A percentile compares a stretch with the other conserved stretches of the same genome.
Evolutionary conservation across 805 yeast genomes (phyloP).

Genomic region (Clavispora carvajalis): DNA sequence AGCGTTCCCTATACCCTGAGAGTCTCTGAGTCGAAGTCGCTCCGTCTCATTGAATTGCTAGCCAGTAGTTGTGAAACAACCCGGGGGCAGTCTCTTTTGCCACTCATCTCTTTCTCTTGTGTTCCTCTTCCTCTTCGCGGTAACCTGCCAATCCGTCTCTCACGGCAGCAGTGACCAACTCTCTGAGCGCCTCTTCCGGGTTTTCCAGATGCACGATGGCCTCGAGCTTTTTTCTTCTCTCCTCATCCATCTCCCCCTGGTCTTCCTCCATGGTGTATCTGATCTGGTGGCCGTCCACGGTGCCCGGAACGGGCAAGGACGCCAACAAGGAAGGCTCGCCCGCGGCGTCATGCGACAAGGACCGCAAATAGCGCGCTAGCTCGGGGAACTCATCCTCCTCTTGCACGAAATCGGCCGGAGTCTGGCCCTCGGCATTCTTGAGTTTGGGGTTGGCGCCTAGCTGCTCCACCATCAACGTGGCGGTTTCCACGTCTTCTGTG

Average conservation of each 20-base stretch:
- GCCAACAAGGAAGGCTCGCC: slow-evolving; percentile 15
- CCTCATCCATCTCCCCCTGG: slow-evolving; percentile 41
- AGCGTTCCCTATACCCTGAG: too few species aligned
- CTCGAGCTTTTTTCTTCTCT: slow-evolving; percentile 59
- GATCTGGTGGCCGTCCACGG: slow-evolving; percentile 44
- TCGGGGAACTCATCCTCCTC: slow-evolving; percentile 88
- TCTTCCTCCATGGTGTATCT: slow-evolving; percentile 52
- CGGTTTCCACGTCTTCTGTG: slow-evolving; percentile 66
- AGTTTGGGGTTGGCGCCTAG: slow-evolving; percentile 60
- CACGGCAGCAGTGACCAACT: slow-evolving; percentile 61
- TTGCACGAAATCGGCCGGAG: slow-evolving; percentile 66
- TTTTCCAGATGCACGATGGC: slow-evolving; percentile 72
- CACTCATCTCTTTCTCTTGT: slow-evolving; percentile 27
- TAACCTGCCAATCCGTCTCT: slow-evolving; percentile 45
- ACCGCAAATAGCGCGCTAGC: slow-evolving; percentile 55
- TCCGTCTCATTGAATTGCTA: too few species aligned
- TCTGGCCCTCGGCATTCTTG: slow-evolving; percentile 69
- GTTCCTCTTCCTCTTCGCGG: slow-evolving; percentile 20
- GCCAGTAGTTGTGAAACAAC: too few species aligned
- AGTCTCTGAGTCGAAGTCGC: too few species aligned
- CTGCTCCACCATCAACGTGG: slow-evolving; percentile 60
- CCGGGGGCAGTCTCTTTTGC: too few species aligned
- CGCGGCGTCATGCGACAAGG: slow-evolving; percentile 31
- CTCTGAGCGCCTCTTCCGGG: slow-evolving; percentile 72
- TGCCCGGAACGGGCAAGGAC: slow-evolving; percentile 34